A percentile compares a stretch with the other conserved stretches of the same genome.
phyloP scores from a whole-genome alignment of 139 green algal genomes.

The Spirogloea muscicola region DNA sequence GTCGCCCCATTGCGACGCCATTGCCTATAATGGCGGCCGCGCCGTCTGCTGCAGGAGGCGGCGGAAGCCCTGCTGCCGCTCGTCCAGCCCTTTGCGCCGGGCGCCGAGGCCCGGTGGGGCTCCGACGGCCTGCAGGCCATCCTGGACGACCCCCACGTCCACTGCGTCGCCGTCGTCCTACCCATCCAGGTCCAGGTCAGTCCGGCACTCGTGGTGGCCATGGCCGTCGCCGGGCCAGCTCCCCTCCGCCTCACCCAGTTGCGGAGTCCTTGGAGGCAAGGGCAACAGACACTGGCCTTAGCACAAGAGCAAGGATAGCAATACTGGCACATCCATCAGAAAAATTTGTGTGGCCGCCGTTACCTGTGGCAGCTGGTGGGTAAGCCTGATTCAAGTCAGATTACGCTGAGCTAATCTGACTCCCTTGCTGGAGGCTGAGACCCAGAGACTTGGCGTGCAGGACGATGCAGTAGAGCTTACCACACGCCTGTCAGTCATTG shows the following conservation, averaged over 20 bases:
- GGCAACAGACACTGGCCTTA: too few species aligned
- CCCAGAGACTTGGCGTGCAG: background rate
- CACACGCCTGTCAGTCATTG: background rate
- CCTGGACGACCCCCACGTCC: background rate
- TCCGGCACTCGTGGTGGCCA: background rate
- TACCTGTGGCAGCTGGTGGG: too few species aligned
- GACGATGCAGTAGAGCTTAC: too few species aligned
- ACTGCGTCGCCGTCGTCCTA: slow-evolving; percentile 16
- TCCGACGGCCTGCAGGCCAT: slow-evolving; percentile 7
- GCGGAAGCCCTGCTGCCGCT: background rate
- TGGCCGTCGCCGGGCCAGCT: background rate
- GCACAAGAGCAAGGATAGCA: too few species aligned
- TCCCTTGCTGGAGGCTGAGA: background rate
- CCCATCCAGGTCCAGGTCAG: slow-evolving; percentile 24
- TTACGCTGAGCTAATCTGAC: background rate
- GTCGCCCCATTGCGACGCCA: too few species aligned
- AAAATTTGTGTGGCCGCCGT: too few species aligned
- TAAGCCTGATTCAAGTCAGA: background rate
- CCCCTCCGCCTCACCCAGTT: background rate
- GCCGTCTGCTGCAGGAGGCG: background rate
- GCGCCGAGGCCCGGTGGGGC: slow-evolving; percentile 1
- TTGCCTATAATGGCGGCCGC: too few species aligned
- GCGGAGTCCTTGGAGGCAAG: background rate
- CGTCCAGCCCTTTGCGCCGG: background rate
- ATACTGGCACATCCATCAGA: too few species aligned